Conservation (phyloP, 768 basidiomycete genomes). For the Porpolomopsis calyptriformis region DNA sequence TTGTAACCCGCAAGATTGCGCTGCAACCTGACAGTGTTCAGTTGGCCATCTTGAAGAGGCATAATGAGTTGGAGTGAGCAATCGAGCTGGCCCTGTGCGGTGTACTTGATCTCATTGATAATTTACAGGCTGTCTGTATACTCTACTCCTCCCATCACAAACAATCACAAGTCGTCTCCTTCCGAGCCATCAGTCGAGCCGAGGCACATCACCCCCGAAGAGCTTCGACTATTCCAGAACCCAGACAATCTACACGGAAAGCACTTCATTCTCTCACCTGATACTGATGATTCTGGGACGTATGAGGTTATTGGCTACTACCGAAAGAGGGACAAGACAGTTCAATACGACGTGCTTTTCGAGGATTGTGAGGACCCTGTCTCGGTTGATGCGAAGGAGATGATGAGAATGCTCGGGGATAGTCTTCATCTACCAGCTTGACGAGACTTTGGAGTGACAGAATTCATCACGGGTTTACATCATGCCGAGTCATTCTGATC, state of each 20-base stretch:
- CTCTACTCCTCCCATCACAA: background rate
- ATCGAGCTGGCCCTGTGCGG: background rate
- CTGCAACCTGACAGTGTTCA: slow-evolving; percentile 1
- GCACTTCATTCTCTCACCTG: slow-evolving; percentile 1
- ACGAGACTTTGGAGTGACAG: too few relatives aligned
- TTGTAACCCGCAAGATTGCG: slow-evolving; percentile 4
- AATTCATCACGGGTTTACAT: too few relatives aligned
- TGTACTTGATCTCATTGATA: background rate
- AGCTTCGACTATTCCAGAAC: slow-evolving; percentile 6
- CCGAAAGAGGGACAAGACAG: slow-evolving; percentile 1
- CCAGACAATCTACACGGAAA: slow-evolving; percentile 5
- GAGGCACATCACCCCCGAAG: slow-evolving; percentile 3
- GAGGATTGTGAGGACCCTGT: slow-evolving; percentile 4
- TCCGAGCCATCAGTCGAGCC: slow-evolving; percentile 3
- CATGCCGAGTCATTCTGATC: too few relatives aligned
- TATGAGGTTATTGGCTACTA: slow-evolving; percentile 4
- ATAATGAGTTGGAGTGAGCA: background rate
- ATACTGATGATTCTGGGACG: slow-evolving; percentile 1
- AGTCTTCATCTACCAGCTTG: background rate
- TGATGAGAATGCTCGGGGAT: slow-evolving; percentile 2
- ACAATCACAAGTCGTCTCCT: background rate
- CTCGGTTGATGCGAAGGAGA: background rate
- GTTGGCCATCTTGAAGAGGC: slow-evolving; percentile 2
- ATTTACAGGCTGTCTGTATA: background rate
- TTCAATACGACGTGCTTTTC: slow-evolving; percentile 5